Percentiles rank a stretch among this genome's conserved stretches.
These are phyloP conservation scores for Boehmeria nivea DNA, from an alignment of 306 rosid genomes.

Conservation along the genomic window DNA sequence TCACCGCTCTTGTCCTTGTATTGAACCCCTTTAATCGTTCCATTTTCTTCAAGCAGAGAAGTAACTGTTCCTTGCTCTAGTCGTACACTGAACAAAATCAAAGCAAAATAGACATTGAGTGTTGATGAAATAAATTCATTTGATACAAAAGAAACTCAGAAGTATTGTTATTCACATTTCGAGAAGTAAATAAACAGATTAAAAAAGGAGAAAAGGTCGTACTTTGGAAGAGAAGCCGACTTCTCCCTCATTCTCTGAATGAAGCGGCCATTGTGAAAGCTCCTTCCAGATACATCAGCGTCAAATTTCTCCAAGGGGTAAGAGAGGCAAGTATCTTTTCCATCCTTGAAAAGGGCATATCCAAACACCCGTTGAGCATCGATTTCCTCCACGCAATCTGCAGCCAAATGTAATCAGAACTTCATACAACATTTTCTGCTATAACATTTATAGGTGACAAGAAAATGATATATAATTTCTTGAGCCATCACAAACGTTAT, in stretches of 20 bases:
- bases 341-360: constrained; percentile 93
- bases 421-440: constrained; percentile 13
- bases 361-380: constrained; percentile 88
- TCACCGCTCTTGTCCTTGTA: constrained; percentile 69
- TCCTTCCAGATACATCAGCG: constrained; percentile 79
- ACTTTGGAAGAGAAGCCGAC: constrained; percentile 80
- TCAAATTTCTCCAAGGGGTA: constrained; percentile 88
- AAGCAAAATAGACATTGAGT: background rate
- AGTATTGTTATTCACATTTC: background rate
- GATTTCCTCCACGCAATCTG: constrained; percentile 80
- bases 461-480: background rate
- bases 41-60: constrained; percentile 82
- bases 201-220: constrained; percentile 14
- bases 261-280: constrained; percentile 98
- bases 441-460: constrained; percentile 1
- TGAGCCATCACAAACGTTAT: too few relatives aligned
- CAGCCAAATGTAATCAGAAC: constrained; percentile 20
- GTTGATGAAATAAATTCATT: constrained; percentile 5
- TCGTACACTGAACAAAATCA: constrained; percentile 41
- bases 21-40: constrained; percentile 72
- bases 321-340: constrained; percentile 66
- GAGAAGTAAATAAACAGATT: constrained; percentile 1
- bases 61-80: constrained; percentile 89
- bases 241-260: constrained; percentile 88
- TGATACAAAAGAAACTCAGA: constrained; percentile 2